Conservation (phyloP, 2,329 filamentous ascomycete genomes). For the Colletotrichum filicis region DNA sequence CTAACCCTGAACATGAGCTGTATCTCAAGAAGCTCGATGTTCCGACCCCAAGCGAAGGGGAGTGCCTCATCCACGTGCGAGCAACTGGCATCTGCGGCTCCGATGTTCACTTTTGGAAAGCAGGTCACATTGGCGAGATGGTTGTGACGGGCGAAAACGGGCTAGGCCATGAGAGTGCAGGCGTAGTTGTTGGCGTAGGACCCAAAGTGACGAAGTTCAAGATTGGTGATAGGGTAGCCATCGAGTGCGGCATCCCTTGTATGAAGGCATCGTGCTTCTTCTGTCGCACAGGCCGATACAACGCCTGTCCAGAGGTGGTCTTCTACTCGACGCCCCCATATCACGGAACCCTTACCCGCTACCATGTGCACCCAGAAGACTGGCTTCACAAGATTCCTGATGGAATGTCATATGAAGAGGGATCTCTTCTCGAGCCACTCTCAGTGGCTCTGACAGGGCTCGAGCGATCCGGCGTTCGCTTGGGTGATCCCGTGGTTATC, state of each 20-base stretch:
- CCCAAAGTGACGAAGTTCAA: conserved; percentile 17
- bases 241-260: conserved; percentile 46
- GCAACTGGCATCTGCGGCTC: conserved; percentile 76
- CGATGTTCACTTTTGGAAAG: conserved; percentile 51
- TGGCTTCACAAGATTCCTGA: conserved; percentile 51
- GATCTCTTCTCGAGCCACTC: conserved; percentile 58
- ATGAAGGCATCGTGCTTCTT: conserved; percentile 43
- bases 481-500: conserved; percentile 51
- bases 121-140: conserved; percentile 46
- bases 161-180: conserved; percentile 30
- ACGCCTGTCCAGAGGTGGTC: conserved; percentile 50
- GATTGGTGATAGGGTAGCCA: conserved; percentile 5
- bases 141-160: conserved; percentile 41
- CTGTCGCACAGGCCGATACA: conserved; percentile 51
- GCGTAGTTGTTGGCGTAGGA: conserved; percentile 14
- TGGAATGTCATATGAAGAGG: conserved; percentile 51
- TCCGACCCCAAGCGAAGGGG: conserved; percentile 19
- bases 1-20: conserved; percentile 74
- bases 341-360: conserved; percentile 50
- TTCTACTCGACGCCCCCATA: conserved; percentile 53
- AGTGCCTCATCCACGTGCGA: conserved; percentile 69
- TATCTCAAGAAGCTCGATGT: conserved; percentile 70
- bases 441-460: conserved; percentile 57
- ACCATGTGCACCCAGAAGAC: conserved; percentile 49
- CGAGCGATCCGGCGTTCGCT: conserved; percentile 48